Conservation (phyloP, 2,329 filamentous ascomycete species). For the Epichloe sibirici region DNA sequence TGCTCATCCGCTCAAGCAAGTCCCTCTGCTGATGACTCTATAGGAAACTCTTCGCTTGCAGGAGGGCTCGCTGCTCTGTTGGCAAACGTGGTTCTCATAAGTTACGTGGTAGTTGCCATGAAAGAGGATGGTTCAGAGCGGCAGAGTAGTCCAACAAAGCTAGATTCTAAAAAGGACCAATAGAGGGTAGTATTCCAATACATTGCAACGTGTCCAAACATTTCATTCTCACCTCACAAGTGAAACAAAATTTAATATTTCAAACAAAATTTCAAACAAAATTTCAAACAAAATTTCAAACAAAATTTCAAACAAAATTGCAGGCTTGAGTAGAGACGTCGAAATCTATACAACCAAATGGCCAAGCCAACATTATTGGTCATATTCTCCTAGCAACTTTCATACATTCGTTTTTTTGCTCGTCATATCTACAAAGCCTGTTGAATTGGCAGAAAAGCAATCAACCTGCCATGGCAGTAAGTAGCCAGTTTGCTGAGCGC, state of each 20-base stretch:
- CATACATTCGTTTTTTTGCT: slow-evolving; percentile 3
- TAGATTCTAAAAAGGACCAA: slow-evolving; percentile 37
- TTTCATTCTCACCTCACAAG: not conserved
- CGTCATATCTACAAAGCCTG: slow-evolving; percentile 9
- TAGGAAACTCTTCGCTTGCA: slow-evolving; percentile 81
- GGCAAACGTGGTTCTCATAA: slow-evolving; percentile 81
- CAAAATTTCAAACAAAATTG: not conserved
- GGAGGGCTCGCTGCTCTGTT: slow-evolving; percentile 76
- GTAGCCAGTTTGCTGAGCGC: slow-evolving; percentile 9
- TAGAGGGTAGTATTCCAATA: slow-evolving; percentile 12
- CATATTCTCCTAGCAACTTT: not conserved
- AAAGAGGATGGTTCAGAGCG: slow-evolving; percentile 54
- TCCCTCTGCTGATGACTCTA: not conserved
- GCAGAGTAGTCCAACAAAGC: slow-evolving; percentile 32
- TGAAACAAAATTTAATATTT: not conserved
- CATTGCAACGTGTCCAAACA: not conserved
- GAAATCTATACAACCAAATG: not conserved
- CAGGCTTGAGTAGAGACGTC: not conserved
- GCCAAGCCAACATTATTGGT: not conserved
- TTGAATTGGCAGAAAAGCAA: not conserved
- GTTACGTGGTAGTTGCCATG: slow-evolving; percentile 88
- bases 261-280: not conserved
- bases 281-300: not conserved
- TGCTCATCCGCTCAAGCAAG: not conserved
- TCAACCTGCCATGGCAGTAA: not conserved